Conservation (phyloP, 345 rosid species). For the Brassica juncea region DNA sequence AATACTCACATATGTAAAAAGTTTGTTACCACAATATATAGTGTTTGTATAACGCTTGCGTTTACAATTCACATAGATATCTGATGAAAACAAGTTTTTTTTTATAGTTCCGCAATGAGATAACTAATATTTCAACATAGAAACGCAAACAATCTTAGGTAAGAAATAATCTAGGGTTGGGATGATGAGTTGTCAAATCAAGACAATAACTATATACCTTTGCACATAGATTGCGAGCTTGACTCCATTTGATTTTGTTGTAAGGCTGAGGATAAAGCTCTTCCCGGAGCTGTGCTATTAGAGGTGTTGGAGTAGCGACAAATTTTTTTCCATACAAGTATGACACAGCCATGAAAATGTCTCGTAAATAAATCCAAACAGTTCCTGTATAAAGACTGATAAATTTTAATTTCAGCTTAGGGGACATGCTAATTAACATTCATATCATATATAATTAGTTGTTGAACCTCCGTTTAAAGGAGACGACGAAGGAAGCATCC, state of each 20-base stretch:
- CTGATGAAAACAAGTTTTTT: no score
- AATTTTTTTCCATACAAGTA: conserved; percentile 66
- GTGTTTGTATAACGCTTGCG: neutral
- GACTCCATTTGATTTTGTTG: conserved; percentile 43
- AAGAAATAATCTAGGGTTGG: no score
- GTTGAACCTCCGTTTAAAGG: conserved; percentile 16
- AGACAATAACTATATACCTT: conserved; percentile 29
- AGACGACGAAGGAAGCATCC: conserved; percentile 48
- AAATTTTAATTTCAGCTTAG: neutral
- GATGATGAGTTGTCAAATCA: no score
- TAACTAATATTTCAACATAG: no score
- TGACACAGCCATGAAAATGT: conserved; percentile 54
- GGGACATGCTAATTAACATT: neutral
- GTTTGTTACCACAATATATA: no score
- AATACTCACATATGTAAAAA: no score
- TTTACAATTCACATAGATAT: neutral
- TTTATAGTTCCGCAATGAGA: no score
- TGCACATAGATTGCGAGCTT: conserved; percentile 46
- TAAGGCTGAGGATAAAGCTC: conserved; percentile 50
- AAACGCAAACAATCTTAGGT: no score
- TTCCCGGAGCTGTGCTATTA: conserved; percentile 50
- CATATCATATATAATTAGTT: no score
- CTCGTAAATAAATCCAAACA: conserved; percentile 40
- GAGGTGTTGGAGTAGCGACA: conserved; percentile 44
- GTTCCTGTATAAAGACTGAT: conserved; percentile 5